These are phyloP conservation scores for Fusarium paranaense DNA, from an alignment of 2,329 filamentous ascomycete species.

Conservation along the genomic window DNA sequence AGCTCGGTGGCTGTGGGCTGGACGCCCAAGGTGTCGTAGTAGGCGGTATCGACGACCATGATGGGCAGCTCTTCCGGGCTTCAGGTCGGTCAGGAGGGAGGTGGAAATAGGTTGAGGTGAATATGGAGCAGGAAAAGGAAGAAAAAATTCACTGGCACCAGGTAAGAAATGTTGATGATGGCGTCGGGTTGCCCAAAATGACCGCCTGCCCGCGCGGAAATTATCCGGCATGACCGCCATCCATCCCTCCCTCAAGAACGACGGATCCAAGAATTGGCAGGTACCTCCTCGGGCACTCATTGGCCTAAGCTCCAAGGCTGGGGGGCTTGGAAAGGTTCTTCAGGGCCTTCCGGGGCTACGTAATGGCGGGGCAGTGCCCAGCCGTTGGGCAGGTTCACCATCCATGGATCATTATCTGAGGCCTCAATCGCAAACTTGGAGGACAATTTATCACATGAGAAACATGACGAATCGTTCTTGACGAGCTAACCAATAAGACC, in stretches of 20 bases:
- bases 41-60: conserved; percentile 90
- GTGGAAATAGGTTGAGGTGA: conserved; percentile 14
- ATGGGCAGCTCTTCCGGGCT: conserved; percentile 43
- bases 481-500: neutral
- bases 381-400: conserved; percentile 1
- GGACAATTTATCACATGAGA: conserved; percentile 3
- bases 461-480: neutral
- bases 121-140: neutral
- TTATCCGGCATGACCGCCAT: conserved; percentile 18
- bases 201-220: conserved; percentile 38
- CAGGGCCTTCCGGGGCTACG: conserved; percentile 40
- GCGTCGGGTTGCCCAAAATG: conserved; percentile 40
- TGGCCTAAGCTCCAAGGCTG: conserved; percentile 1
- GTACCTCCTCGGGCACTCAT: neutral
- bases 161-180: conserved; percentile 39
- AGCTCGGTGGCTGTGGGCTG: conserved; percentile 86
- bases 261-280: neutral
- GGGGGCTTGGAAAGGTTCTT: conserved; percentile 20
- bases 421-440: neutral
- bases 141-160: conserved; percentile 12
- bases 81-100: conserved; percentile 8
- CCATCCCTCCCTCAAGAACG: neutral
- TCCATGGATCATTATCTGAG: neutral
- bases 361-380: conserved; percentile 53
- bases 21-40: conserved; percentile 90